phyloP scores from a whole-genome alignment of 202 grass and related monocot genomes.

The Alloteropsis angusta region DNA sequence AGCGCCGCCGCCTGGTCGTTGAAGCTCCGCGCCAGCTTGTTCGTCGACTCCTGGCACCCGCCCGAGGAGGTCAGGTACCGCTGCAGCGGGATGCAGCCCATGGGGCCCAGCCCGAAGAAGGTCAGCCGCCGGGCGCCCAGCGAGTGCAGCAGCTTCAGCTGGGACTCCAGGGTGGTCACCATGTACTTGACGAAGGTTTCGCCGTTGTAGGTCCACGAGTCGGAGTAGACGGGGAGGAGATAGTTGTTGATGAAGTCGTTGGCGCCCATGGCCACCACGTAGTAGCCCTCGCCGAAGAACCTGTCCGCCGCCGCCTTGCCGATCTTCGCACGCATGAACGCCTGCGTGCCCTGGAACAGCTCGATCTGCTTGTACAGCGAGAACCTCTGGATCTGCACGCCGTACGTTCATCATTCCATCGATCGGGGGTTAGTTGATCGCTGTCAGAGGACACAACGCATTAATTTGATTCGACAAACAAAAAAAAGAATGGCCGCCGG shows the following conservation, averaged over 20 bases:
- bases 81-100: slow-evolving; percentile 96
- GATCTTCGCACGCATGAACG: slow-evolving; percentile 64
- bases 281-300: slow-evolving; percentile 57
- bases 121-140: slow-evolving; percentile 61
- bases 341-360: slow-evolving; percentile 81
- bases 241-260: slow-evolving; percentile 99
- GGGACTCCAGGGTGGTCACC: slow-evolving; percentile 45
- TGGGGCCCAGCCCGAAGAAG: slow-evolving; percentile 86
- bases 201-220: slow-evolving; percentile 81
- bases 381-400: slow-evolving; percentile 76
- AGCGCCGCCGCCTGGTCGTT: slow-evolving; percentile 41
- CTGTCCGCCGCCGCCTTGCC: slow-evolving; percentile 41
- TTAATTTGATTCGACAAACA: too few species aligned
- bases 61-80: slow-evolving; percentile 51
- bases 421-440: too few species aligned
- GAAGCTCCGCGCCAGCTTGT: slow-evolving; percentile 67
- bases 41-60: slow-evolving; percentile 65
- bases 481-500: too few species aligned
- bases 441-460: too few species aligned
- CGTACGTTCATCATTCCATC: too few species aligned
- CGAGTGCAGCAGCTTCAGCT: slow-evolving; percentile 52
- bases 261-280: slow-evolving; percentile 82
- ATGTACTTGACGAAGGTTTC: slow-evolving; percentile 64
- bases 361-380: slow-evolving; percentile 98
- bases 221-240: slow-evolving; percentile 76